Evolutionary conservation across 257 asterid species (phyloP).

Genomic region (Paraleonurus japonicus): DNA sequence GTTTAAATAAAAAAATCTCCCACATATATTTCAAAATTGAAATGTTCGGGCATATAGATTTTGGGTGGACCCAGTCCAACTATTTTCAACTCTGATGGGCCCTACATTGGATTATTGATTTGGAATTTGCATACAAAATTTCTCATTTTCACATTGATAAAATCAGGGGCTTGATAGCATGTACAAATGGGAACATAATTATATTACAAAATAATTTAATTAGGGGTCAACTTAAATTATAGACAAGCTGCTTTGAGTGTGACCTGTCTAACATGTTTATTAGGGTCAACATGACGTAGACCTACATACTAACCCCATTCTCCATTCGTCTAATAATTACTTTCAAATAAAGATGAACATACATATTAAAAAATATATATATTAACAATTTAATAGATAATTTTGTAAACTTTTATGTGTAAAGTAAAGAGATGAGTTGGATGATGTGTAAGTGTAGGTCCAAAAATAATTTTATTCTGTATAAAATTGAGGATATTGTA

Average conservation of each 20-base stretch:
- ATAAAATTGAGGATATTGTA: too few species aligned
- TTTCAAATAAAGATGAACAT: too few species aligned
- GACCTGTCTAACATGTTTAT: neutral
- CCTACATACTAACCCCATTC: neutral
- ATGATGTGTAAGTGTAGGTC: too few species aligned
- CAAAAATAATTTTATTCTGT: too few species aligned
- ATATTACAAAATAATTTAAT: neutral
- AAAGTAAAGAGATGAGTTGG: too few species aligned
- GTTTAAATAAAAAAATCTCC: too few species aligned
- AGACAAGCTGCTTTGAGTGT: neutral
- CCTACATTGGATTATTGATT: neutral
- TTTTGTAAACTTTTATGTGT: too few species aligned
- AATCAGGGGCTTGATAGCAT: neutral
- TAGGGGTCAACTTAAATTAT: neutral
- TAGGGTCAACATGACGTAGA: neutral
- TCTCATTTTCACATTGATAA: constrained; percentile 3
- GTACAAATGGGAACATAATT: neutral
- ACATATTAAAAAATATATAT: too few species aligned
- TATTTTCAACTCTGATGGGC: neutral
- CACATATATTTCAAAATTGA: neutral
- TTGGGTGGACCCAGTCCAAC: neutral
- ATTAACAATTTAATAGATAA: too few species aligned
- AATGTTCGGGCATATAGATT: neutral
- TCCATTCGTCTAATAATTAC: too few species aligned
- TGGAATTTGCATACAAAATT: neutral